Percentiles rank a stretch among this genome's conserved stretches.
Evolutionary conservation across 768 basidiomycete genomes (phyloP).

Genomic region (Podaxis pistillaris): DNA sequence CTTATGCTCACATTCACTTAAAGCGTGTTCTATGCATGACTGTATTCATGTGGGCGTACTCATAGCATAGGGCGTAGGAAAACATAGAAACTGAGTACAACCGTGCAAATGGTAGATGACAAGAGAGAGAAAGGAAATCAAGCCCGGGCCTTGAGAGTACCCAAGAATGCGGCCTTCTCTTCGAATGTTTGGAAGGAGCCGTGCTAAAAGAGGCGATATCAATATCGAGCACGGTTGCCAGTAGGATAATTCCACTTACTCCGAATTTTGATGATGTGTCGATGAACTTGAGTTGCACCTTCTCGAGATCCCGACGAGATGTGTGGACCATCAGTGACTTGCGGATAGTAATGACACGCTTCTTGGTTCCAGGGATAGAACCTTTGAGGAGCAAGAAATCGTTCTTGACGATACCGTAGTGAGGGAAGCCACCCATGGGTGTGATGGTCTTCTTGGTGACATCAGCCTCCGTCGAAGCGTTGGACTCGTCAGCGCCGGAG

Average conservation of each 20-base stretch:
- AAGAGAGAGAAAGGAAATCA: slow-evolving; percentile 39
- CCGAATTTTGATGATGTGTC: slow-evolving; percentile 98
- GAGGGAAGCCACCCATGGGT: slow-evolving; percentile 98
- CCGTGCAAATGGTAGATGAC: slow-evolving; percentile 39
- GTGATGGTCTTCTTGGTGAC: slow-evolving; percentile 92
- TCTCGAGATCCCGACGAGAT: slow-evolving; percentile 93
- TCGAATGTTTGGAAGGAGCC: slow-evolving; percentile 96
- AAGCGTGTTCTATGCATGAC: neutral
- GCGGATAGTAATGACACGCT: slow-evolving; percentile 96
- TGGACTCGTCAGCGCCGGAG: slow-evolving; percentile 68
- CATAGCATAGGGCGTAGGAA: slow-evolving; percentile 12
- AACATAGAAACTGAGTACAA: slow-evolving; percentile 20
- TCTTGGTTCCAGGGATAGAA: slow-evolving; percentile 92
- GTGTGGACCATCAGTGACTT: slow-evolving; percentile 98
- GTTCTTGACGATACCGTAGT: slow-evolving; percentile 98
- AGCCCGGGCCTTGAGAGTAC: slow-evolving; percentile 83
- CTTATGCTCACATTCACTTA: slow-evolving; percentile 4
- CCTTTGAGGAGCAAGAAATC: slow-evolving; percentile 98
- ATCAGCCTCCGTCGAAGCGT: slow-evolving; percentile 94
- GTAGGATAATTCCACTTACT: slow-evolving; percentile 44
- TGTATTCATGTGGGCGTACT: slow-evolving; percentile 12
- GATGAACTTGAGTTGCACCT: slow-evolving; percentile 98
- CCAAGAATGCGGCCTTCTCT: slow-evolving; percentile 95
- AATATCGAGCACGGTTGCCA: neutral
- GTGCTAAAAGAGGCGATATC: slow-evolving; percentile 50